Evolutionary conservation across 768 basidiomycete species (phyloP), one percentile per base, ranked within the genome.

Genomic region (Lyophyllum semitale): DNA sequence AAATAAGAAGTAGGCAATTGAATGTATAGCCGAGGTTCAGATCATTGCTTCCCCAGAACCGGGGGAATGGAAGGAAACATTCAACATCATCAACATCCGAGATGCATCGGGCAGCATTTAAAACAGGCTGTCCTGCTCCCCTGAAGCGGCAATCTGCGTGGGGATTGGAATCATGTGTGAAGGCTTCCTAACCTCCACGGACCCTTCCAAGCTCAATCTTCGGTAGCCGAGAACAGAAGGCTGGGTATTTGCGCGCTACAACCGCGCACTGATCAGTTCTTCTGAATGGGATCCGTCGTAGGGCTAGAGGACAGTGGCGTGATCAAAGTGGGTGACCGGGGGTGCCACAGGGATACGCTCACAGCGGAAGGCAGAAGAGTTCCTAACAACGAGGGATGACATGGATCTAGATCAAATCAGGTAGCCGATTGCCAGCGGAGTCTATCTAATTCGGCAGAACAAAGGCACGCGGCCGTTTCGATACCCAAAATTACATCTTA

Each of bases 401-500:
- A 57, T 57, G 61, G 37, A 62, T 64, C 59, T 51, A 57, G 57
- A 60, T 58, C 53, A 46, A 46, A 61, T 38, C 26, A 43, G 63
- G 64, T 71, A 69, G 66, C 73, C 73, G 75, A 72, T 71, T 66
- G 69, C 55, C 66, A 67, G 75, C 79, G 80, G 78, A 73, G 73
- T 75, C 73, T 71, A 73, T 69, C 73, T 73, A 67, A 72, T 74
- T 70, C 66, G 73, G 79, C 72, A 77, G 72, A 73, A 75, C 73
- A 76, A 76, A 82, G 81, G 82, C 79, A 83, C 80, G 80, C 80
- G 82, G 80, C 71, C 75, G 73, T 73, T 73, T 75, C 74, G 72
- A 78, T 70, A 73, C 70, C 68, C 74, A 63, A 61, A 73, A 80
- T 78, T 71, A 75, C 71, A 76, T 71, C 67, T 64, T 69, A 68